phyloP scores from a whole-genome alignment of 768 basidiomycete species.

The Gymnopilus dilepis region DNA sequence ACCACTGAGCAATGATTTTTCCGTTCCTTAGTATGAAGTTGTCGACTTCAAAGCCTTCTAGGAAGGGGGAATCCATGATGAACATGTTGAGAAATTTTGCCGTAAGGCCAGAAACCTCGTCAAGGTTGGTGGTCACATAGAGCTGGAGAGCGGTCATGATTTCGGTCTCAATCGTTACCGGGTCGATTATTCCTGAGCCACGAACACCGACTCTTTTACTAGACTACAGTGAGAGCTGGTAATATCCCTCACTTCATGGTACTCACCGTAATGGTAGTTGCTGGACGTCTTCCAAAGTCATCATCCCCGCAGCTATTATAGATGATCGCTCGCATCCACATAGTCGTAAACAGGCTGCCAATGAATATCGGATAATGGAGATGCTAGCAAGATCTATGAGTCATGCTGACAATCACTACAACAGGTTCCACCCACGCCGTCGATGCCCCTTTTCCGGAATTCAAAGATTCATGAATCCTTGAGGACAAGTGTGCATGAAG shows the following conservation, averaged over 20 bases:
- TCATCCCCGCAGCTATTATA: constrained; percentile 50
- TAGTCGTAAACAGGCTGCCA: constrained; percentile 64
- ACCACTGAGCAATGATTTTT: constrained; percentile 64
- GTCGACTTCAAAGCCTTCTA: constrained; percentile 73
- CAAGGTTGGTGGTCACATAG: constrained; percentile 53
- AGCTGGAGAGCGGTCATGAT: constrained; percentile 58
- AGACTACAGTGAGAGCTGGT: constrained; percentile 4
- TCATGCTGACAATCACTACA: neutral
- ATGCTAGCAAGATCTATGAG: constrained; percentile 33
- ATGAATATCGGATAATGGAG: constrained; percentile 62
- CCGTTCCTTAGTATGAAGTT: constrained; percentile 75
- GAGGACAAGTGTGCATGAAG: constrained; percentile 51
- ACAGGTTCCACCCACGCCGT: constrained; percentile 42
- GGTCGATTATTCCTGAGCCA: constrained; percentile 51
- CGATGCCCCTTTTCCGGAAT: constrained; percentile 30
- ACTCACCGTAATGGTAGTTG: constrained; percentile 63
- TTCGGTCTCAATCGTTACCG: constrained; percentile 62
- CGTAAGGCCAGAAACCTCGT: constrained; percentile 55
- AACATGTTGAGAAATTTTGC: constrained; percentile 70
- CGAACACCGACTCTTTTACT: constrained; percentile 57
- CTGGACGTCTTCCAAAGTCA: constrained; percentile 52
- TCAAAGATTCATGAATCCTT: constrained; percentile 44
- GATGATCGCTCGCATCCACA: constrained; percentile 67
- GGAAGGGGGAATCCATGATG: constrained; percentile 58
- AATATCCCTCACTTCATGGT: neutral